Base-by-base conservation (phyloP, 257 asterid species). In the Solanum clarkiae region DNA sequence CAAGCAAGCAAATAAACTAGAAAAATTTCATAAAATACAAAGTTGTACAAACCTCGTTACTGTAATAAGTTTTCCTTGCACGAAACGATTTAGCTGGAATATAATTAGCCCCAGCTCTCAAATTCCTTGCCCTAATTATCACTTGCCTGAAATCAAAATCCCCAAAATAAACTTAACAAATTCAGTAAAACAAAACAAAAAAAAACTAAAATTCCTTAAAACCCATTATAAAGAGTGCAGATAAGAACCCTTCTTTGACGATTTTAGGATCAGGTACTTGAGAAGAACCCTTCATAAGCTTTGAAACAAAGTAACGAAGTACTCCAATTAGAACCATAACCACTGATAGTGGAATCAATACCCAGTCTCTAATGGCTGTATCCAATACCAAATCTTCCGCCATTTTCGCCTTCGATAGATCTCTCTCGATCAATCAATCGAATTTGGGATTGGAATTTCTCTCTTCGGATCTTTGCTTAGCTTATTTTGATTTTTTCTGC, bases 361-460 rank as follows among this genome's bases (percentile, higher is more conserved):
- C 98, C 99, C 99, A 96, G 88, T 95, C 95, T 92, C 99, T 95
- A 84, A 95, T 96, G 86, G 99, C 98, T 65, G 98, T 95, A 79
- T 95, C 99, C 90, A 96, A 68, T 20, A 96, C 98, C 92, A 96
- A 90, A 93, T 95, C 98, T 82, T 94, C 99, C 89, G 97, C 99
- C 99, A 96, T 94, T 62, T 87, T 77, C 36, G 26, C 10, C 53
- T 70, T 70, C 2, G 18, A 71, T 66, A 16, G 74, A 66, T 66
- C 44, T 14, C 1, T 57, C 1, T 59, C 66, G 42, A 36, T 10
- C 26, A 8, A 36, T 26, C 79, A 54, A 75, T 75, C 44, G 44
- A 22, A 17, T 49, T 75, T 45, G 81, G 16, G 81, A n/a, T 74
- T 74, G 57, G 59, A 45, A 13, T 74, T 74, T 49, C 3, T 26